Conservation (phyloP, 2,329 filamentous ascomycete species). For the Fonsecaea pugnacius region DNA sequence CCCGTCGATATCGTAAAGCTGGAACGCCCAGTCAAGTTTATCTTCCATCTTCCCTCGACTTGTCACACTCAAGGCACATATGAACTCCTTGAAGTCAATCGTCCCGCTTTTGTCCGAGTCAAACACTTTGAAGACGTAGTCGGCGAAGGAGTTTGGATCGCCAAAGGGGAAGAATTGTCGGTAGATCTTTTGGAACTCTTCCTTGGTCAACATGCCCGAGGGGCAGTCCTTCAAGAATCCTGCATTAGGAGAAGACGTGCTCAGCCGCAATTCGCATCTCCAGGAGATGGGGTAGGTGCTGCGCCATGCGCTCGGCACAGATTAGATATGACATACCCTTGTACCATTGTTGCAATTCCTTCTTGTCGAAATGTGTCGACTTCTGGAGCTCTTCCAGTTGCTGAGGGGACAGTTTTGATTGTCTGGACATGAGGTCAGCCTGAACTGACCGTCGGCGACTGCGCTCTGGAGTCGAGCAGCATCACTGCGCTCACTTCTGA, state of each 20-base stretch:
- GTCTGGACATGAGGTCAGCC: constrained; percentile 59
- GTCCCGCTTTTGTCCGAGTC: constrained; percentile 96
- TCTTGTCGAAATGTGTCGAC: constrained; percentile 99
- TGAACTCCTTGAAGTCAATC: constrained; percentile 99
- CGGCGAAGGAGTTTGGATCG: constrained; percentile 94
- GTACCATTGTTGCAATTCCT: constrained; percentile 99
- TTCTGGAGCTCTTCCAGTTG: constrained; percentile 95
- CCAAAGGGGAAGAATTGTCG: constrained; percentile 99
- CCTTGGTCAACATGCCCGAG: constrained; percentile 92
- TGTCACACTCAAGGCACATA: constrained; percentile 95
- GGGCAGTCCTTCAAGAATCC: constrained; percentile 91
- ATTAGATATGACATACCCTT: constrained; percentile 70
- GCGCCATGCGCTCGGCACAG: background rate
- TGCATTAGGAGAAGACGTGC: constrained; percentile 17
- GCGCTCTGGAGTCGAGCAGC: background rate
- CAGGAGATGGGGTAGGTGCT: background rate
- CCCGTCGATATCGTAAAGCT: constrained; percentile 98
- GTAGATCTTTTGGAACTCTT: constrained; percentile 99
- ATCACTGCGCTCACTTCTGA: constrained; percentile 31
- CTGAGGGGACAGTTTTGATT: constrained; percentile 96
- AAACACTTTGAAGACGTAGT: constrained; percentile 99
- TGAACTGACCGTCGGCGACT: background rate
- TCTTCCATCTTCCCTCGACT: constrained; percentile 99
- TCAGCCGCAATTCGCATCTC: constrained; percentile 18
- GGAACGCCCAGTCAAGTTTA: constrained; percentile 99